These are phyloP conservation scores for Adansonia gregorii DNA, from an alignment of 441 rosid genomes.

Conservation along the genomic window DNA sequence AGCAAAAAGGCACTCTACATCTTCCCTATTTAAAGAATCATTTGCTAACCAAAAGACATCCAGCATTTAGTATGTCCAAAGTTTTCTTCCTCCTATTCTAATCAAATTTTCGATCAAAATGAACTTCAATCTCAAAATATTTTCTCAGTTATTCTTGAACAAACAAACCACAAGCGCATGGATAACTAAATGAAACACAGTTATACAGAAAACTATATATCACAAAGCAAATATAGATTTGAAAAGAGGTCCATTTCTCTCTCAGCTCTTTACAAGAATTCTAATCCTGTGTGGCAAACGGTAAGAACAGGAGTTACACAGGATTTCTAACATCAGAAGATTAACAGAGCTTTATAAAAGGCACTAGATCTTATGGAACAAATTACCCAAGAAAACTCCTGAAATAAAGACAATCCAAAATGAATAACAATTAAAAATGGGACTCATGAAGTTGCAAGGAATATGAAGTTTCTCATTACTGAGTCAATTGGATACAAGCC, in stretches of 20 bases:
- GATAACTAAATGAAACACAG: background rate
- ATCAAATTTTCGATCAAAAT: background rate
- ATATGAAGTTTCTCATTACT: background rate
- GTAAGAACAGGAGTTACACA: background rate
- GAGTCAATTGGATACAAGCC: conserved; percentile 9
- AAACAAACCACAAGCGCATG: background rate
- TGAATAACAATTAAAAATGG: background rate
- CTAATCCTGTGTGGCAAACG: background rate
- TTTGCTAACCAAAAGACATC: background rate
- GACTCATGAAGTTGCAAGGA: background rate
- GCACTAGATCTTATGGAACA: background rate
- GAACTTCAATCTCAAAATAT: background rate
- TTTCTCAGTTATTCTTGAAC: background rate
- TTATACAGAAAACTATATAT: conserved; percentile 6
- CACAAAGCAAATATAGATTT: background rate
- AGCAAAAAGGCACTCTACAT: conserved; percentile 6
- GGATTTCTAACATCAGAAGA: background rate
- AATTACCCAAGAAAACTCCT: background rate
- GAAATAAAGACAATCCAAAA: background rate
- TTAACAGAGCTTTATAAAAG: background rate
- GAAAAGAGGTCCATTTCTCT: background rate
- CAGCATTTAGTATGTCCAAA: conserved; percentile 1
- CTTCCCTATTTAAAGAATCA: background rate
- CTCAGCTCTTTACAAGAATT: background rate
- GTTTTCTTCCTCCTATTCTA: conserved; percentile 15